A percentile compares a stretch with the other conserved stretches of the same genome.
Conservation (phyloP, 495 filamentous ascomycete species). For the Aspergillus saccharolyticus region DNA sequence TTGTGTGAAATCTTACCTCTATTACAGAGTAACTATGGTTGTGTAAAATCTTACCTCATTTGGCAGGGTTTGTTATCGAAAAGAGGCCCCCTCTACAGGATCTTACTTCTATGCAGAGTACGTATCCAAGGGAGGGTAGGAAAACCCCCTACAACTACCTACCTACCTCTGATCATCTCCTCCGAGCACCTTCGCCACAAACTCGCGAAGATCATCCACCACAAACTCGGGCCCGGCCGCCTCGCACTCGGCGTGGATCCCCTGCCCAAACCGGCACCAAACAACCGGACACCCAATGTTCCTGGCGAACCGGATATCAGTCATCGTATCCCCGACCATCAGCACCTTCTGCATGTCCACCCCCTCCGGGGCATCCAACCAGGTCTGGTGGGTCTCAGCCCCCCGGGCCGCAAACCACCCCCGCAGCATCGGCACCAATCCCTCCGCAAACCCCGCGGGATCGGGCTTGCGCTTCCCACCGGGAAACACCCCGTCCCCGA, state of each 20-base stretch:
- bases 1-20: too few species aligned
- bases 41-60: too few species aligned
- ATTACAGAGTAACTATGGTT: too few species aligned
- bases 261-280: conserved; percentile 19
- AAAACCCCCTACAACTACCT: too few species aligned
- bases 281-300: conserved; percentile 9
- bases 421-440: conserved; percentile 19
- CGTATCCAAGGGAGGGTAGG: too few species aligned
- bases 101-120: too few species aligned
- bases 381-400: background rate
- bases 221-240: conserved; percentile 9
- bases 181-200: background rate
- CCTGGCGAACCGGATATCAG: conserved; percentile 14
- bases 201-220: conserved; percentile 10
- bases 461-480: conserved; percentile 24
- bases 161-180: too few species aligned
- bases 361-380: background rate
- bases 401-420: background rate
- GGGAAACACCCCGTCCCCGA: conserved; percentile 21
- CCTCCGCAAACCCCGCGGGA: conserved; percentile 20
- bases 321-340: conserved; percentile 18
- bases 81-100: too few species aligned
- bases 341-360: conserved; percentile 12
- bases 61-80: too few species aligned
- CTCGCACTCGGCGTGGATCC: conserved; percentile 8